Evolutionary conservation across 2,329 filamentous ascomycete species (phyloP).

Genomic region (Fusarium sp.): DNA sequence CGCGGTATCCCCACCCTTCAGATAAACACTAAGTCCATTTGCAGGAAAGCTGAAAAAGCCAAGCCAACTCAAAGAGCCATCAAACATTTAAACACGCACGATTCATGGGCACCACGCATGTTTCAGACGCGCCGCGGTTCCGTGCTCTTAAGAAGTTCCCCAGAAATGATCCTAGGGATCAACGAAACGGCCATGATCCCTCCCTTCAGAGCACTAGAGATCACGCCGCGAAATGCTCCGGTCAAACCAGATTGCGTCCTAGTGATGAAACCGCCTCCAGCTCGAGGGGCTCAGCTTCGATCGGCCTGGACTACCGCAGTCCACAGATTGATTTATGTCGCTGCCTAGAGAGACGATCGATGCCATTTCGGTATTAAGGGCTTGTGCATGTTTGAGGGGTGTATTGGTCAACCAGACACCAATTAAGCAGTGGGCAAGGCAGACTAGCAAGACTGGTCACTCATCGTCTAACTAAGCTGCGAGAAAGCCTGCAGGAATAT

Average conservation of each 20-base stretch:
- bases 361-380: constrained; percentile 31
- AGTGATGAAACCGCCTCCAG: neutral
- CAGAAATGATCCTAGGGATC: constrained; percentile 25
- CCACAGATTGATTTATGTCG: constrained; percentile 33
- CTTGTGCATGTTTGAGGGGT: constrained; percentile 17
- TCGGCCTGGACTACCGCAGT: constrained; percentile 18
- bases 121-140: constrained; percentile 33
- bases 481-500: neutral
- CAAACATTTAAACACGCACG: constrained; percentile 11
- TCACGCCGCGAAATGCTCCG: constrained; percentile 21
- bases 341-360: constrained; percentile 36
- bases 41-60: constrained; percentile 24
- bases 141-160: constrained; percentile 14
- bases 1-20: constrained; percentile 35
- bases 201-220: neutral
- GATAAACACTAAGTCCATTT: constrained; percentile 11
- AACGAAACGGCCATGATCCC: constrained; percentile 29
- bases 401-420: constrained; percentile 3
- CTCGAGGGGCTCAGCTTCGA: constrained; percentile 22
- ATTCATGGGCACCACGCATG: constrained; percentile 24
- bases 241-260: constrained; percentile 1
- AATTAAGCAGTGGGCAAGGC: constrained; percentile 9
- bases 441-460: constrained; percentile 17
- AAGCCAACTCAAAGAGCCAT: constrained; percentile 11
- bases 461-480: constrained; percentile 3